Base-by-base conservation (phyloP, 441 rosid species). In the Pelargonium fulgidum region DNA sequence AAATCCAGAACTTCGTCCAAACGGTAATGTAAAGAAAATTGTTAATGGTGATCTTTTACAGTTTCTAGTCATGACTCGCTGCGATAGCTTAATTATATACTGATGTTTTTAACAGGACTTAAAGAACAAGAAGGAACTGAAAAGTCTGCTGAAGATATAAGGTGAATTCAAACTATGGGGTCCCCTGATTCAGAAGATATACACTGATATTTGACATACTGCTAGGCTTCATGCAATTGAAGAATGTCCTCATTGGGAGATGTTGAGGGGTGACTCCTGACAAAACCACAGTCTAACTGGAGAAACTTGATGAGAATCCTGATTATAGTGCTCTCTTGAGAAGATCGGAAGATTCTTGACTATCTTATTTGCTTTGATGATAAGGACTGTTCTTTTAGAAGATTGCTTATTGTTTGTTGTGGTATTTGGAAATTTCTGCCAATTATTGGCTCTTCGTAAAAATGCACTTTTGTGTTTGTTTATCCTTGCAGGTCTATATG, bases 401-500 rank as follows among this genome's bases (percentile, higher is more conserved):
- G 81, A 78, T 70, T 73, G 72, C 68, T 75, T 73, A 29, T 75
- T 78, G 72, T 78, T 82, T 74, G 56, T 81, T 77, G 77, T 82
- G 85, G 81, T 77, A 71, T 67, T 79, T 62, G 70, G 76, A 72
- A 71, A 70, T 78, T 84, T 72, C 78, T 73, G 73, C 75, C 68
- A 71, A 73, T 79, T 65, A 54, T 70, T 80, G 77, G 82, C 78
- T 71, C 75, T 79, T 82, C 79, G 77, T 86, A 75, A 85, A 79
- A 80, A 69, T 75, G 73, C 76, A 64, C 71, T 61, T 77, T 80
- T 81, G 68, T 83, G 78, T 80, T 81, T 79, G 75, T 83, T 77
- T 71, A 78, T 83, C 80, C 78, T 82, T 89, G 92, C 94, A 89
- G 98, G 96, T 83, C 64, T 76, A 62, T 82, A 65, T 81, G 76